phyloP scores from a whole-genome alignment of 73 alveolate genomes.

The Paramecium sexaurelia region DNA sequence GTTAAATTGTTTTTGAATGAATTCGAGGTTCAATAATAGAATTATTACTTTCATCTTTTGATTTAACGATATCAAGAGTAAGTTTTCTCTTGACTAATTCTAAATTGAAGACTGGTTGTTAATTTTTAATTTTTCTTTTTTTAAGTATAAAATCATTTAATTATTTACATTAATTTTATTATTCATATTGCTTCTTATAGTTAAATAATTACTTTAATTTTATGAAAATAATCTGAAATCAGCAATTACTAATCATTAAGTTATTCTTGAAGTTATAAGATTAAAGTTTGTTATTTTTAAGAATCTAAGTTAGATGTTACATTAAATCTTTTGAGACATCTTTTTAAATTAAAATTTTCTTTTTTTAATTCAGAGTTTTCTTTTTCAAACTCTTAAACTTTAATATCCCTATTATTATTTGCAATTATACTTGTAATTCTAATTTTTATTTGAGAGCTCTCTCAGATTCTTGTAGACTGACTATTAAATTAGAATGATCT shows the following conservation, averaged over 20 bases:
- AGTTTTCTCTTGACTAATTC: constrained; percentile 1
- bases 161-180: neutral
- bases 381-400: neutral
- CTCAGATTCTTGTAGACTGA: neutral
- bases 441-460: neutral
- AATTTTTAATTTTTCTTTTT: neutral
- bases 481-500: neutral
- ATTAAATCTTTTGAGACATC: neutral
- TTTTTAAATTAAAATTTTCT: neutral
- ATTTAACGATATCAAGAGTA: neutral
- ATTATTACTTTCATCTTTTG: neutral
- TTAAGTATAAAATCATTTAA: neutral
- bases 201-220: neutral
- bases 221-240: neutral
- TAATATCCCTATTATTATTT: neutral
- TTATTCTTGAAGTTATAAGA: neutral
- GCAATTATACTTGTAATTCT: neutral
- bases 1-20: neutral
- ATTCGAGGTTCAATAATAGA: neutral
- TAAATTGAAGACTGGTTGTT: constrained; percentile 4
- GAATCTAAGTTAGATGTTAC: neutral
- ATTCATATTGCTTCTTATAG: neutral
- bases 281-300: neutral
- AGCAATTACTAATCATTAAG: neutral
- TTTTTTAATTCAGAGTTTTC: neutral